Percentiles rank a stretch among this genome's conserved stretches.
These are phyloP conservation scores for Nannochloropsis granulata DNA, from an alignment of 108 stramenopile genomes.

Conservation along the genomic window DNA sequence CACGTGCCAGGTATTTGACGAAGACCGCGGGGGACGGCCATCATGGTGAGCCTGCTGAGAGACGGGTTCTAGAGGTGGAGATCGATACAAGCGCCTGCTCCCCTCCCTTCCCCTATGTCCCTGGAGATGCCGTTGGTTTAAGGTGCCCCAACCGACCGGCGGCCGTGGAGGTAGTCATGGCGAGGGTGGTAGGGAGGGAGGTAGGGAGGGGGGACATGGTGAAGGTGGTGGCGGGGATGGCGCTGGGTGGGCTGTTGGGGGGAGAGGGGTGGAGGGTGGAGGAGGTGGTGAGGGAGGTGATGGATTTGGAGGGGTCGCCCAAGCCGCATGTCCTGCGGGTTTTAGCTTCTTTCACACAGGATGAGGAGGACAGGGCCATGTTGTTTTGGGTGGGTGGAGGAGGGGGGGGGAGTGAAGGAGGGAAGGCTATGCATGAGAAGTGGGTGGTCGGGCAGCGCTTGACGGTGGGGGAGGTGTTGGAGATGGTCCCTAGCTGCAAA, in stretches of 20 bases:
- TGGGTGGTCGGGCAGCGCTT: constrained; percentile 13
- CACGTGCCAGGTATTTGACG: not conserved
- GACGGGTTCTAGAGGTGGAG: not conserved
- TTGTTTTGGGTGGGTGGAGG: constrained; percentile 22
- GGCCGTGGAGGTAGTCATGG: constrained; percentile 7
- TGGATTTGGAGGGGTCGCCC: constrained; percentile 12
- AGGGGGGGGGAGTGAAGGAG: constrained; percentile 7
- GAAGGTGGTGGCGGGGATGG: not conserved
- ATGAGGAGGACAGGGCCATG: constrained; percentile 2
- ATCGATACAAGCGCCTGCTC: not conserved
- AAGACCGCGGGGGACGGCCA: not conserved
- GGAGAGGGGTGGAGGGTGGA: not conserved
- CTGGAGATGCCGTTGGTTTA: constrained; percentile 26
- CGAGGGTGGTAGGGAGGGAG: not conserved
- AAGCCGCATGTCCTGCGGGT: constrained; percentile 9
- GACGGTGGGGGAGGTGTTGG: constrained; percentile 23
- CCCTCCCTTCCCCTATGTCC: constrained; percentile 12
- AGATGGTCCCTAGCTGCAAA: constrained; percentile 17
- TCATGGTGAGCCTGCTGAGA: not conserved
- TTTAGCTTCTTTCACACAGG: constrained; percentile 10
- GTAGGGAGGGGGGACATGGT: not conserved
- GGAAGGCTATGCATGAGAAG: not conserved
- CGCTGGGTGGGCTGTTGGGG: not conserved
- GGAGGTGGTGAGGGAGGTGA: constrained; percentile 3
- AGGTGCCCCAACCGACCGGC: constrained; percentile 10